A percentile compares a stretch with the other conserved stretches of the same genome.
These are phyloP conservation scores for Beauveria sp. DNA, from an alignment of 2,329 filamentous ascomycete genomes.

Conservation along the genomic window DNA sequence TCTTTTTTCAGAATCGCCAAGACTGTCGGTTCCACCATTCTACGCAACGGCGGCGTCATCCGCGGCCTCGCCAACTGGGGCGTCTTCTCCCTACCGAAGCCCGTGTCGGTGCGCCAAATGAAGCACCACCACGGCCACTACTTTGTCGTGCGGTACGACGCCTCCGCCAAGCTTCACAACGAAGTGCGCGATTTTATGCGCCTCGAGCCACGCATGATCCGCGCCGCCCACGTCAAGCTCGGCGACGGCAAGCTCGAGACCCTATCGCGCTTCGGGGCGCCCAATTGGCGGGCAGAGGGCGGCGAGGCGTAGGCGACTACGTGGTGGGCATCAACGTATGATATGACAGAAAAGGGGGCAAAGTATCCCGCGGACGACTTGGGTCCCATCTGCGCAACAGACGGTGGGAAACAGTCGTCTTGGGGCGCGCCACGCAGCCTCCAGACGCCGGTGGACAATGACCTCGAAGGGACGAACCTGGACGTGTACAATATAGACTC, in stretches of 20 bases:
- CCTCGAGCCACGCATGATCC: constrained; percentile 85
- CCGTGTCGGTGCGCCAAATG: constrained; percentile 72
- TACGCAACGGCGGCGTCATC: constrained; percentile 78
- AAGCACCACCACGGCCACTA: constrained; percentile 84
- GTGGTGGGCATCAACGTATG: background rate
- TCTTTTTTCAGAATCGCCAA: constrained; percentile 66
- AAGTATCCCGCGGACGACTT: no score
- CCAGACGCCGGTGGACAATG: background rate
- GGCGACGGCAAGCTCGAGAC: constrained; percentile 55
- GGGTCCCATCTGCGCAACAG: background rate
- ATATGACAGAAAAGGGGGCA: background rate
- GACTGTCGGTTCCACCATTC: constrained; percentile 74
- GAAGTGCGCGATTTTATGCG: constrained; percentile 67
- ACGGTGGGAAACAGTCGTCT: no score
- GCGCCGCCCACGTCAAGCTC: constrained; percentile 79
- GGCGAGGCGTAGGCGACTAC: constrained; percentile 22
- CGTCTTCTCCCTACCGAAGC: constrained; percentile 75
- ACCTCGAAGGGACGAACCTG: background rate
- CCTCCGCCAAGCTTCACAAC: constrained; percentile 64
- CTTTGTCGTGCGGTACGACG: constrained; percentile 96
- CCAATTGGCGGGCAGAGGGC: constrained; percentile 39
- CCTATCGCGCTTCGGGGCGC: constrained; percentile 39
- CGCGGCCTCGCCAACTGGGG: constrained; percentile 95
- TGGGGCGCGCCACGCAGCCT: background rate
- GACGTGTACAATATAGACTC: background rate